These are phyloP conservation scores for Lasiosphaeria miniovina DNA, from an alignment of 495 filamentous ascomycete species.

Conservation along the genomic window DNA sequence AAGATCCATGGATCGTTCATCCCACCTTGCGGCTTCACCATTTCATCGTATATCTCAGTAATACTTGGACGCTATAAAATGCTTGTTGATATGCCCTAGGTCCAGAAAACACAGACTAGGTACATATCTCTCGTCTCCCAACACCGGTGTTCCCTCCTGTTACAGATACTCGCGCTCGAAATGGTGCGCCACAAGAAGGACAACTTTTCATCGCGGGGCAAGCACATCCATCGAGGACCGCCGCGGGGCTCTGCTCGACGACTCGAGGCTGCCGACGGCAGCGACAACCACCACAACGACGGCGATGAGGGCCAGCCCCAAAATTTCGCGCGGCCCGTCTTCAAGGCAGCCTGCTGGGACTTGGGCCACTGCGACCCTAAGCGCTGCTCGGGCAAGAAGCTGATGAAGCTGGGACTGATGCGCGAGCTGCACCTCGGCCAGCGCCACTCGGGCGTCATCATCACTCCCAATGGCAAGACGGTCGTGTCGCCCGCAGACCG, in stretches of 20 bases:
- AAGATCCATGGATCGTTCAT: background rate
- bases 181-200: conserved; percentile 98
- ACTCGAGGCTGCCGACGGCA: conserved; percentile 21
- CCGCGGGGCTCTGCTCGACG: conserved; percentile 34
- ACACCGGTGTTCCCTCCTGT: background rate
- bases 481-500: conserved; percentile 77
- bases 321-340: conserved; percentile 52
- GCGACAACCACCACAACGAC: conserved; percentile 26
- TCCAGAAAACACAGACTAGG: too few relatives aligned
- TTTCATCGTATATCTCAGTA: too few relatives aligned
- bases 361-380: conserved; percentile 96
- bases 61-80: too few relatives aligned
- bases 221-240: conserved; percentile 48
- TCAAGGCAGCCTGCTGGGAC: conserved; percentile 97
- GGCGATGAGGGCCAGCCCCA: conserved; percentile 31
- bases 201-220: conserved; percentile 64
- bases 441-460: conserved; percentile 83
- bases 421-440: conserved; percentile 88
- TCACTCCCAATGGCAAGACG: conserved; percentile 89
- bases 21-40: too few relatives aligned
- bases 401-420: conserved; percentile 91
- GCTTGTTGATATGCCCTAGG: too few relatives aligned
- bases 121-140: background rate
- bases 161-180: background rate
- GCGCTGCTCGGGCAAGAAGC: conserved; percentile 88